Conservation (phyloP, 768 basidiomycete genomes). For the Porpolomopsis calyptriformis region DNA sequence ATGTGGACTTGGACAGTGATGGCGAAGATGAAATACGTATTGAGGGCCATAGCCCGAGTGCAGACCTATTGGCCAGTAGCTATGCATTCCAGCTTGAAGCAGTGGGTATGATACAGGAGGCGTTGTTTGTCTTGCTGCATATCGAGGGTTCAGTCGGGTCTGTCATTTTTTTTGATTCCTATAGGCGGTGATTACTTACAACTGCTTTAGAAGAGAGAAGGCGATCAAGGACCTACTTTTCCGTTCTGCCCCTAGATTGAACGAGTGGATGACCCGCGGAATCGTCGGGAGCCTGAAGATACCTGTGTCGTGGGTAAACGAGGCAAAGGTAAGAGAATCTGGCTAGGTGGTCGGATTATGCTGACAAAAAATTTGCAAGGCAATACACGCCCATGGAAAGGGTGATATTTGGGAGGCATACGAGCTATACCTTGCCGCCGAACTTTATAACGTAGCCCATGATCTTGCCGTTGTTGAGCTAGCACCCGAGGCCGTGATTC, state of each 20-base stretch:
- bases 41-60: conserved; percentile 74
- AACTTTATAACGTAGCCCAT: conserved; percentile 65
- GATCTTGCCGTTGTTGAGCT: conserved; percentile 77
- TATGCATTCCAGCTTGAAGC: conserved; percentile 85
- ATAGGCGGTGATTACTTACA: conserved; percentile 2
- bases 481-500: conserved; percentile 77
- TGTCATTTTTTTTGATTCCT: conserved; percentile 19
- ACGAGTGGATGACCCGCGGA: conserved; percentile 66
- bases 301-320: conserved; percentile 80
- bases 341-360: neutral
- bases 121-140: conserved; percentile 82
- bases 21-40: conserved; percentile 35
- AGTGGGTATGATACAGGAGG: conserved; percentile 72
- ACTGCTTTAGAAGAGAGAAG: conserved; percentile 53
- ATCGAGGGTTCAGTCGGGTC: conserved; percentile 74
- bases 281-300: conserved; percentile 69
- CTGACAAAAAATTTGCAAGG: conserved; percentile 32
- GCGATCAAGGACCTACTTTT: conserved; percentile 74
- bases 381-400: conserved; percentile 47
- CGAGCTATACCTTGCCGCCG: conserved; percentile 62
- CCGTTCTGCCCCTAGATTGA: conserved; percentile 52
- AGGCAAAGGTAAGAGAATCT: conserved; percentile 57
- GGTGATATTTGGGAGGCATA: conserved; percentile 66
- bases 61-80: conserved; percentile 70
- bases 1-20: conserved; percentile 23